Conservation (phyloP, 176 grass and related monocot genomes). For the Pontederia paniculata region DNA sequence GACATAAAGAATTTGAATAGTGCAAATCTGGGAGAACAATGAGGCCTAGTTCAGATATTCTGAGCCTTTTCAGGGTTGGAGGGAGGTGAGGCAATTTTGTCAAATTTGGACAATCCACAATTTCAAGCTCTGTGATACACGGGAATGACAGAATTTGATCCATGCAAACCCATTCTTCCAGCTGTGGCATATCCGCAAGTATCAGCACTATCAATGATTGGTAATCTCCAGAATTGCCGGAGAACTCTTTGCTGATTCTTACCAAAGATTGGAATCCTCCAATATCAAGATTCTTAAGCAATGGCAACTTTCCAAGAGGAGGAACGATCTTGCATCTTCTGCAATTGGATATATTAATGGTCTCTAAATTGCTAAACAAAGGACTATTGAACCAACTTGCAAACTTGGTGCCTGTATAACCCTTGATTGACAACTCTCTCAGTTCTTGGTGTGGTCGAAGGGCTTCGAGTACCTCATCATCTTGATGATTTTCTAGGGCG, state of each 20-base stretch:
- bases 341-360: conserved; percentile 52
- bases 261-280: conserved; percentile 28
- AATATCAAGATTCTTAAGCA: conserved; percentile 42
- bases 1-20: conserved; percentile 7
- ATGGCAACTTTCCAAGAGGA: conserved; percentile 43
- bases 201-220: conserved; percentile 44
- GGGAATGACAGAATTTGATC: conserved; percentile 31
- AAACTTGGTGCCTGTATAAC: conserved; percentile 36
- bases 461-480: conserved; percentile 33
- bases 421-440: conserved; percentile 42
- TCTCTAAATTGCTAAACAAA: conserved; percentile 32
- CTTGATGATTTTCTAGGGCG: conserved; percentile 13
- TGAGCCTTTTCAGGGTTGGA: conserved; percentile 35
- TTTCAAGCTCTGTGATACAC: conserved; percentile 38
- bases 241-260: conserved; percentile 46
- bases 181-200: conserved; percentile 37
- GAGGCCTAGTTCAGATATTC: conserved; percentile 45
- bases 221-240: conserved; percentile 35
- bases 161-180: conserved; percentile 33
- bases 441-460: conserved; percentile 44
- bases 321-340: conserved; percentile 36
- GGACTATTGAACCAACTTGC: conserved; percentile 53
- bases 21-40: conserved; percentile 37
- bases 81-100: conserved; percentile 38
- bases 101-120: conserved; percentile 36